Conservation (phyloP, 1,284 basidiomycete species). For the Meripilus lineatus region DNA sequence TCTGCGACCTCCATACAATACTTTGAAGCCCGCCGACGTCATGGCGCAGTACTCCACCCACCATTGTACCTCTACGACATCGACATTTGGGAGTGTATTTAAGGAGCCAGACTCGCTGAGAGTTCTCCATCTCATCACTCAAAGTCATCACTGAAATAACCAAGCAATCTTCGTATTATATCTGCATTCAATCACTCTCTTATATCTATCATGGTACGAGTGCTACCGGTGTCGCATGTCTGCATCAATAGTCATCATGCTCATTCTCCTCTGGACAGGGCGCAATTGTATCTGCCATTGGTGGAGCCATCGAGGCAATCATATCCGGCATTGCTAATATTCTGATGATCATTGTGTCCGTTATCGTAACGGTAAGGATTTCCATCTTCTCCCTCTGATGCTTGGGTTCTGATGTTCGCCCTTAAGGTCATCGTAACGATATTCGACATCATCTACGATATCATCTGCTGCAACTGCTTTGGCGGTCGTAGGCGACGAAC, state of each 20-base stretch:
- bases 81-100: too few relatives aligned
- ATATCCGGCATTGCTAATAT: conserved; percentile 53
- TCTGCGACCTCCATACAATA: too few relatives aligned
- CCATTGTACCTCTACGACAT: too few relatives aligned
- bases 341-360: conserved; percentile 51
- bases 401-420: not conserved
- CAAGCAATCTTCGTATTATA: not conserved
- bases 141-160: too few relatives aligned
- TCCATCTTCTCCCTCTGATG: not conserved
- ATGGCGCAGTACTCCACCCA: too few relatives aligned
- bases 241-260: not conserved
- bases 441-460: conserved; percentile 51
- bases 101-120: too few relatives aligned
- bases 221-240: not conserved
- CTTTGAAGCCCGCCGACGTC: too few relatives aligned
- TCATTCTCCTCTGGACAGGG: conserved; percentile 32
- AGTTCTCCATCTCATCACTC: too few relatives aligned
- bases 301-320: conserved; percentile 48
- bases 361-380: conserved; percentile 48
- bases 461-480: conserved; percentile 52
- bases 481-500: conserved; percentile 16
- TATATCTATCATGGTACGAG: not conserved
- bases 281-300: conserved; percentile 55
- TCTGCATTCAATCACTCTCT: not conserved
- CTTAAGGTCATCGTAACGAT: conserved; percentile 52